Base-by-base conservation (phyloP, 2,329 filamentous ascomycete species). In the Bipolaris sorokiniana region DNA sequence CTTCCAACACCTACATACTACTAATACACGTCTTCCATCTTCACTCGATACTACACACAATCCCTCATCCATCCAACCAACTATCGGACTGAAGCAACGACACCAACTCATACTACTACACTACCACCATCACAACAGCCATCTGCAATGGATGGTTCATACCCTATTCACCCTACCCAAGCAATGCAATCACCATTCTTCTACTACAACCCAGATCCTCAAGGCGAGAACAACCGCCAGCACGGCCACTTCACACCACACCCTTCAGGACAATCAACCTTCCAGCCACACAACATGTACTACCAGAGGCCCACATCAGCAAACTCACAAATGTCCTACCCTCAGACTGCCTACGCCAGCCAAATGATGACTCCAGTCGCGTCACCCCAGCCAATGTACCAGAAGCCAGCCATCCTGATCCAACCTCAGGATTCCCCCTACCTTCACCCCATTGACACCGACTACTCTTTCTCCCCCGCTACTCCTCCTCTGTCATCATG, bases 401-500 rank as follows among this genome's bases (percentile, higher is more conserved):
- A 92, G 75, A 93, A 91, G 85, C 88, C 91, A 4, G 84, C 86
- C 41, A 90, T 95, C 73, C 76, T 88, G 54, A 79, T 87, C 63
- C 83, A 86, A 69, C 83, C 85, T 66, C 83, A 87, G 54, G 83
- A 85, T 55, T 77, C 80, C 16, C 78, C 79, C 65, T 85, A 77
- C 77, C 78, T 74, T 68, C 78, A 75, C 71, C 82, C 92, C 69
- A 79, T 96, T 63, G 90, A 96, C 77, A 91, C 90, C 15, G 89
- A 92, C 67, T 85, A 90, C 67, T 77, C 79, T 28, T 90, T 88
- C 78, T 91, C 91, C 72, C 93, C 93, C 33, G 88, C 91, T 7
- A 97, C 93, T 18, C 93, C 93, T 47, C 90, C 92, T 44, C 84
- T 97, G 69, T 97, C 93, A 22, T 88, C 90, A 2, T 89, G 91